A percentile compares a stretch with the other conserved stretches of the same genome.
Conservation (phyloP, 805 yeast genomes). For the Spencermartinsiella europaea region DNA sequence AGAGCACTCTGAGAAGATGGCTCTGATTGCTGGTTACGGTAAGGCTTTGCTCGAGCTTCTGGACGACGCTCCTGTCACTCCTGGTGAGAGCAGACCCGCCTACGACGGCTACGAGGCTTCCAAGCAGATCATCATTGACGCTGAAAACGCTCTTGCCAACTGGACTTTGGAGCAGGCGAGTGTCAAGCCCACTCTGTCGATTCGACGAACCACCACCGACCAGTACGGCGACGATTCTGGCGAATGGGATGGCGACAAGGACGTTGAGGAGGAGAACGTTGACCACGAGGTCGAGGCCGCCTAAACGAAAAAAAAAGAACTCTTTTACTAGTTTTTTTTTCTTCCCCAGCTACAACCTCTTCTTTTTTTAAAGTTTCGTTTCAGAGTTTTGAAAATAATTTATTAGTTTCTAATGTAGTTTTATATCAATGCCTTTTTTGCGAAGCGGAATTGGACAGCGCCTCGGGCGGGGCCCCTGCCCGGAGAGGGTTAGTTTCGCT, state of each 20-base stretch:
- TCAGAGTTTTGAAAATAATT: not conserved
- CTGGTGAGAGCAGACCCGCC: constrained; percentile 98
- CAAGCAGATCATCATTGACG: constrained; percentile 94
- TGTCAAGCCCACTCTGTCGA: constrained; percentile 87
- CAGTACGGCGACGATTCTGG: constrained; percentile 37
- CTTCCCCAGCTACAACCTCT: not conserved
- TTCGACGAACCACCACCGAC: constrained; percentile 68
- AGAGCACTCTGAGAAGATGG: constrained; percentile 93
- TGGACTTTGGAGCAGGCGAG: constrained; percentile 97
- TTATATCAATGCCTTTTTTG: not conserved
- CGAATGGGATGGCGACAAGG: constrained; percentile 36
- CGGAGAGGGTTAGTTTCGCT: too few relatives aligned
- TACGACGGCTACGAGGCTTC: constrained; percentile 98
- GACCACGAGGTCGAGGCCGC: constrained; percentile 8
- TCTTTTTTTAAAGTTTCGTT: too few relatives aligned
- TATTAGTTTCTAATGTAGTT: constrained; percentile 1
- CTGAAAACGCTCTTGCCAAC: constrained; percentile 89
- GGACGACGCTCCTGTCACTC: constrained; percentile 96
- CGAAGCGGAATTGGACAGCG: too few relatives aligned
- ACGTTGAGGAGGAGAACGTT: constrained; percentile 18
- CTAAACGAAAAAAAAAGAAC: not conserved
- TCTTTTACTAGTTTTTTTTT: not conserved
- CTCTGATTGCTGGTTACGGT: constrained; percentile 98
- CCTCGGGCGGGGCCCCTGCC: too few relatives aligned
- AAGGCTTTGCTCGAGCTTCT: constrained; percentile 92